Conservation (phyloP, 306 rosid genomes). For the Quercus cerris region DNA sequence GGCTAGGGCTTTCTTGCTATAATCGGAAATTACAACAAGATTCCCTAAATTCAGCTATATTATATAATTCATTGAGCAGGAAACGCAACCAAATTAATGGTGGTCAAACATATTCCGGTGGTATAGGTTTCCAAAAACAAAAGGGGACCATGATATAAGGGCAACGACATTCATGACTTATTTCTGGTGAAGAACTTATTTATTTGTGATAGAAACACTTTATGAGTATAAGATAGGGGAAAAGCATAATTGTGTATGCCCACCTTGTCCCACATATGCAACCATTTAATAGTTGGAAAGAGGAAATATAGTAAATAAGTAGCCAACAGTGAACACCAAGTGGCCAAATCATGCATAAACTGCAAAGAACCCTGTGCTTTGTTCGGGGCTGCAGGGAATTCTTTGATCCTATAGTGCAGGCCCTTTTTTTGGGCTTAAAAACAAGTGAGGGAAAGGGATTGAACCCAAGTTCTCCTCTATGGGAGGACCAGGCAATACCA, state of each 20-base stretch:
- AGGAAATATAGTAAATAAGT: too few species aligned
- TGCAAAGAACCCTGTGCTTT: too few species aligned
- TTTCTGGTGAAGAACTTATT: not conserved
- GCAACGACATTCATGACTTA: not conserved
- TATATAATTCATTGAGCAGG: not conserved
- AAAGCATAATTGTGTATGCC: not conserved
- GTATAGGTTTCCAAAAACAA: not conserved
- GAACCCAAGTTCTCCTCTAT: too few species aligned
- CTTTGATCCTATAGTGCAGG: too few species aligned
- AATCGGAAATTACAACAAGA: not conserved
- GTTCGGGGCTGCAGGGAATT: too few species aligned
- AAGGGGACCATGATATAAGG: not conserved
- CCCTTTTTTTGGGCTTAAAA: too few species aligned
- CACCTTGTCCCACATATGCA: too few species aligned
- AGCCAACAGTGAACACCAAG: too few species aligned
- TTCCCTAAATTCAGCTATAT: not conserved
- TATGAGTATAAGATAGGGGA: not conserved
- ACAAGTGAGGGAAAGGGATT: too few species aligned
- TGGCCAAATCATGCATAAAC: too few species aligned
- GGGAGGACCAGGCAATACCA: too few species aligned
- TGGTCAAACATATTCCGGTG: not conserved
- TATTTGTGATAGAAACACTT: not conserved
- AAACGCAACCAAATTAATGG: not conserved
- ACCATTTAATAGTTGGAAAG: too few species aligned
- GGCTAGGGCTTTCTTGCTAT: not conserved